Base-by-base conservation (phyloP, 148 eudicot genomes). In the Talinum fruticosum region DNA sequence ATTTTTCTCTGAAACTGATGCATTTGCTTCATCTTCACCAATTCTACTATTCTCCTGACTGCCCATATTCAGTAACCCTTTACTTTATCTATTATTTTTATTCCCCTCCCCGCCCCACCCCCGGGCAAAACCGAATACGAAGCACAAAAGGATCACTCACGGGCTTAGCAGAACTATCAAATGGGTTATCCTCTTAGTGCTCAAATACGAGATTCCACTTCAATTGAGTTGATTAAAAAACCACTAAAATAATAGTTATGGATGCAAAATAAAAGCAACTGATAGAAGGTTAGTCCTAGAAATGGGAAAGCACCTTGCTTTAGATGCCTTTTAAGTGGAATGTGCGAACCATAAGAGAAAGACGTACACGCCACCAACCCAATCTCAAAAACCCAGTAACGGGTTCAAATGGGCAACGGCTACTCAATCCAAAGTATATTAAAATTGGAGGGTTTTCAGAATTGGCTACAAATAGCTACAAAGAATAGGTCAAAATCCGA, bases 1-100 rank as follows among this genome's bases (percentile, higher is more conserved):
- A 21, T 73, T 62, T 14, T 29, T 62, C 23, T 62, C 77, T 72
- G 76, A 73, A 65, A 65, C 79, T 23, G 81, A 74, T 47, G 10
- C 62, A 67, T 41, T 72, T 28, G 51, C 79, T 32, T 78, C 88
- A 53, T 66, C 44, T 61, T 33, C 68, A 41, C 77, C 26, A 54
- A 67, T 72, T 69, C 72, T 71, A 18, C 71, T n/a, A 83, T 38
- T 72, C 67, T 41, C 79, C 18, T 75, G 81, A 15, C 32, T 34
- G 41, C 61, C 75, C 69, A 75, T 73, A 18, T 47, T 71, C 54
- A 71, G 8, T 30, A 71, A 33, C n/a, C 72, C 15, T 14, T 41
- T 10, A 35, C 36, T 30, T 13, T n/a, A n/a, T n/a, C n/a, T n/a
- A n/a, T n/a, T n/a, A n/a, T n/a, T 21, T 57, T 69, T 23, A 3